These are phyloP conservation scores for Thalassiosira profunda DNA, from an alignment of 108 stramenopile genomes.

Conservation along the genomic window DNA sequence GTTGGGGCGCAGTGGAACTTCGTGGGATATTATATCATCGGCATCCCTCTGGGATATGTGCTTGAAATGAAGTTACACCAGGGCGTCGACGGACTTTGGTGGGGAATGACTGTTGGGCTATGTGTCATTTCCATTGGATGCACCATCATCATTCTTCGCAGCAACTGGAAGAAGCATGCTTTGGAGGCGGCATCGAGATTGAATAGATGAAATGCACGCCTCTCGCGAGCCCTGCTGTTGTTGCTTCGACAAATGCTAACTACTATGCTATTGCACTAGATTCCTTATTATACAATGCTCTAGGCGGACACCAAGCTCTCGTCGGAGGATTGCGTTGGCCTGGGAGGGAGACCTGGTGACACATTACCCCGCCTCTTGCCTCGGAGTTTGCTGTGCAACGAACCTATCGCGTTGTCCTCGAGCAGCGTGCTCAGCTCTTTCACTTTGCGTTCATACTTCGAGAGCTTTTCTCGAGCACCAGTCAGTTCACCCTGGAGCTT, in stretches of 20 bases:
- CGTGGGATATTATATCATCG: slow-evolving; percentile 46
- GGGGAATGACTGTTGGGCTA: slow-evolving; percentile 15
- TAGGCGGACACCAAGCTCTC: too few species aligned
- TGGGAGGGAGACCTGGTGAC: too few species aligned
- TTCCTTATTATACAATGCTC: too few species aligned
- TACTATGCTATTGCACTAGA: too few species aligned
- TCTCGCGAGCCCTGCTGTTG: too few species aligned
- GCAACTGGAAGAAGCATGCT: slow-evolving; percentile 8
- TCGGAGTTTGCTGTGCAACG: too few species aligned
- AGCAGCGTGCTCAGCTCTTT: slow-evolving; percentile 31
- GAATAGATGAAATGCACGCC: too few species aligned
- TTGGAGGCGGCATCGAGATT: too few species aligned
- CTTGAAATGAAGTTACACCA: neutral
- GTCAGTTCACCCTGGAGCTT: slow-evolving; percentile 33
- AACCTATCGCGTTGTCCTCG: slow-evolving; percentile 41
- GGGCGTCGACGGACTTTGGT: slow-evolving; percentile 20
- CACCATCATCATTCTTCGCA: neutral
- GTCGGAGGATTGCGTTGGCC: too few species aligned
- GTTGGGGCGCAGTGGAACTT: slow-evolving; percentile 46
- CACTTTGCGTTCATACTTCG: slow-evolving; percentile 40
- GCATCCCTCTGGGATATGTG: slow-evolving; percentile 42
- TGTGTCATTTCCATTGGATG: slow-evolving; percentile 1
- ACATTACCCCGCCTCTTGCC: too few species aligned
- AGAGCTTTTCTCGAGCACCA: slow-evolving; percentile 25
- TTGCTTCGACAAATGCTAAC: too few species aligned